Evolutionary conservation across 768 basidiomycete species (phyloP), one percentile per base, ranked within the genome.

Genomic region (Pulveroboletus sp.): DNA sequence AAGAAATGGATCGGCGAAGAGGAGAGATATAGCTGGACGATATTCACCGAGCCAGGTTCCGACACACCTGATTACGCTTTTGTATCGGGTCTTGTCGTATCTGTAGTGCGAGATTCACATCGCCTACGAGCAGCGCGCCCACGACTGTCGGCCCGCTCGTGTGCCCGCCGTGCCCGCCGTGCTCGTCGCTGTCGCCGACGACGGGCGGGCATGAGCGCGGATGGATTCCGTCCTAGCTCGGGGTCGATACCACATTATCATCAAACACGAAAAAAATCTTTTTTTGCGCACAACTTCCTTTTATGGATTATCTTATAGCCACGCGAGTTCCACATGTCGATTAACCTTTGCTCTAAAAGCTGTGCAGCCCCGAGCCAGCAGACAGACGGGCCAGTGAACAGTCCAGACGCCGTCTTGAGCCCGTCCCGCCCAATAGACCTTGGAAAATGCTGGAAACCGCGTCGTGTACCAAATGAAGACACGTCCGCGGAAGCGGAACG

Each of bases 21-120:
- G 21, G 40, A 42, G 43, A 48, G 53, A 60, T 66, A 64, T 62
- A 58, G 37, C 20, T 42, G 19, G n/a, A 42, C 39, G 57, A 58
- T 65, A 59, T 63, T 69, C 69, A 69, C 70, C 69, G 70, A 70
- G 70, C 69, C 70, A 67, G 61, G 57, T 63, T 56, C 60, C 47
- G 55, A 64, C 70, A 67, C 70, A 71, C 63, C 67, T 54, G 54
- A 62, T 69, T 69, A 67, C 65, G 60, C 56, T 65, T 57, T 59
- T 47, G 53, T 54, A 43, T 32, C 27, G 13, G 34, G 36, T 10
- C 50, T 55, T 52, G 58, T 37, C 47, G 43, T 16, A 13, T 31
- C n/a, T 55, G 40, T 40, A 43, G 31, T 40, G 39, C 49, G 52
- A 35, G 60, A 58, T 54, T 37, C 34, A 7, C 45, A 6, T 40